These are phyloP conservation scores for Bruguiera gymnorhiza DNA, from an alignment of 345 rosid genomes.

Conservation along the genomic window DNA sequence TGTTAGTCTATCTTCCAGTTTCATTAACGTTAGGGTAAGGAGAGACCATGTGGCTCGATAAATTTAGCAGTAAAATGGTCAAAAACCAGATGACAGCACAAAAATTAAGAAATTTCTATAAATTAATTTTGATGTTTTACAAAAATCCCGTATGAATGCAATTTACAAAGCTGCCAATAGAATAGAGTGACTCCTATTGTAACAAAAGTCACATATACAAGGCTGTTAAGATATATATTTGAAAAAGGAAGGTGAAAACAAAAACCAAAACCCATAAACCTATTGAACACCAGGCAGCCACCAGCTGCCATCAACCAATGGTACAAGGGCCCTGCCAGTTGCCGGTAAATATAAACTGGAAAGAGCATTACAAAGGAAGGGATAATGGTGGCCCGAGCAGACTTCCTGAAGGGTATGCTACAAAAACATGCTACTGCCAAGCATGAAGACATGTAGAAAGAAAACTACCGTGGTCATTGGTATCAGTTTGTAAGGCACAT, in stretches of 20 bases:
- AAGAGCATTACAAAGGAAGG: constrained; percentile 7
- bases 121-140: constrained; percentile 14
- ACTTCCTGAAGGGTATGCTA: constrained; percentile 29
- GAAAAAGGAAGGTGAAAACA: not conserved
- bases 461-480: constrained; percentile 19
- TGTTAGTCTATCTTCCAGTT: too few species aligned
- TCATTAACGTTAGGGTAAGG: too few species aligned
- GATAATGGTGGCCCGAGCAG: not conserved
- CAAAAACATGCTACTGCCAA: constrained; percentile 32
- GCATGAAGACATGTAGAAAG: constrained; percentile 25
- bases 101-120: not conserved
- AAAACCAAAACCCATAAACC: not conserved
- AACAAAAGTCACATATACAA: constrained; percentile 9
- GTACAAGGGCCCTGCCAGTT: constrained; percentile 8
- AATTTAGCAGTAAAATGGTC: too few species aligned
- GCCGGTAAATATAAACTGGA: constrained; percentile 25
- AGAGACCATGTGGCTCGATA: too few species aligned
- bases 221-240: constrained; percentile 1
- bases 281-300: constrained; percentile 7
- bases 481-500: constrained; percentile 12
- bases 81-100: too few species aligned
- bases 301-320: constrained; percentile 1
- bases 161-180: constrained; percentile 26
- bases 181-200: constrained; percentile 8
- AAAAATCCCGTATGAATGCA: constrained; percentile 16